Conservation (phyloP, 106 monocot genomes). For the Dendrobium huoshanense region DNA sequence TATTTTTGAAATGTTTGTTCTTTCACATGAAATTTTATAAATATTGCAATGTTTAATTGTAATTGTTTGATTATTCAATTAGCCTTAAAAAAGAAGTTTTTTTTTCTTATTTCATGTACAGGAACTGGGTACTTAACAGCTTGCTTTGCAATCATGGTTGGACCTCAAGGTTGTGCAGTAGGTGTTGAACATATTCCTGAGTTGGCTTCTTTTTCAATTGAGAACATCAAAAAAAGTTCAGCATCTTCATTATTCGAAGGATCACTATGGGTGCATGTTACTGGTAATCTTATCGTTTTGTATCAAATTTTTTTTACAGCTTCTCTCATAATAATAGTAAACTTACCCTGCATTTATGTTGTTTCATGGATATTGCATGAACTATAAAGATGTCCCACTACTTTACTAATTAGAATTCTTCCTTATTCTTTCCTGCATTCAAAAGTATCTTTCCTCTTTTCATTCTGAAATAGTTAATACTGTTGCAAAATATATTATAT, state of each 20-base stretch:
- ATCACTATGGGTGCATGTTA: slow-evolving; percentile 56
- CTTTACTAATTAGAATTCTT: too few species aligned
- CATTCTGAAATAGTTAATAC: too few species aligned
- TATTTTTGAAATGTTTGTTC: not conserved
- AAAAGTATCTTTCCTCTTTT: too few species aligned
- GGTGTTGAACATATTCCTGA: slow-evolving; percentile 95
- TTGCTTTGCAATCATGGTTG: slow-evolving; percentile 93
- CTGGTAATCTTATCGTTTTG: slow-evolving; percentile 28
- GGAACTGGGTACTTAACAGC: slow-evolving; percentile 93
- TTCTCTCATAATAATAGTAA: too few species aligned
- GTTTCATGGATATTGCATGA: too few species aligned
- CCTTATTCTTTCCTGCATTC: too few species aligned
- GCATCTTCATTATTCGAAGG: slow-evolving; percentile 59
- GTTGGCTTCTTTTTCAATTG: slow-evolving; percentile 63
- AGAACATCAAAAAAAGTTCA: slow-evolving; percentile 69
- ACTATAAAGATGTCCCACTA: too few species aligned
- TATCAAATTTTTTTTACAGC: too few species aligned
- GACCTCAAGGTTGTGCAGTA: slow-evolving; percentile 61
- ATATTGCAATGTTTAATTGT: not conserved
- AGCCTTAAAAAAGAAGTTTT: not conserved
- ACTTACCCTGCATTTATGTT: too few species aligned
- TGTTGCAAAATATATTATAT: too few species aligned
- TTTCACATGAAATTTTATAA: not conserved
- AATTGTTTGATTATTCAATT: not conserved
- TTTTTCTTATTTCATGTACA: slow-evolving; percentile 15